phyloP scores from a whole-genome alignment of 2,329 filamentous ascomycete species.

The Neofusicoccum parvum region DNA sequence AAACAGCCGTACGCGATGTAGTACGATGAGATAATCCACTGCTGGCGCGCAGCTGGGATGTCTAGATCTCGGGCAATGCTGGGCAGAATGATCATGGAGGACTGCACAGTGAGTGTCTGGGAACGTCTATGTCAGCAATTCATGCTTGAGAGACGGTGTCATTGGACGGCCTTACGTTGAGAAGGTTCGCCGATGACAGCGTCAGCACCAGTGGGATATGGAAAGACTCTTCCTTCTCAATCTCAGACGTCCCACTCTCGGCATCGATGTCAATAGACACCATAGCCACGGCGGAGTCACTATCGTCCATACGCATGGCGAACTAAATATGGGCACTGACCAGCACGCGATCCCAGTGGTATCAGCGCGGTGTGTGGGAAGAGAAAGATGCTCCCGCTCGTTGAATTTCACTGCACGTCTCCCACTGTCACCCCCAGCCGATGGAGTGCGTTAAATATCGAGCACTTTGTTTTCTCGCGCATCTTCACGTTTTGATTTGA shows the following conservation, averaged over 20 bases:
- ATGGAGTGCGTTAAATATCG: too few species aligned
- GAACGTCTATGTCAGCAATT: neutral
- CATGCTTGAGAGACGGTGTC: neutral
- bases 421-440: too few species aligned
- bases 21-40: constrained; percentile 70
- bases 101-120: constrained; percentile 59
- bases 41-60: constrained; percentile 61
- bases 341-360: too few species aligned
- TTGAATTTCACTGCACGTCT: too few species aligned
- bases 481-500: too few species aligned
- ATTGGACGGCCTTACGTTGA: neutral
- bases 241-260: neutral
- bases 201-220: constrained; percentile 1
- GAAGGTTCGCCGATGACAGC: neutral
- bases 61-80: constrained; percentile 59
- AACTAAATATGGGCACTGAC: too few species aligned
- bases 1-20: constrained; percentile 67
- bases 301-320: too few species aligned
- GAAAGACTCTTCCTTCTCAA: neutral
- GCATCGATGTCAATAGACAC: too few species aligned
- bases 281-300: too few species aligned
- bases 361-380: too few species aligned
- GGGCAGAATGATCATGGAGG: constrained; percentile 64
- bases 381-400: too few species aligned
- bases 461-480: too few species aligned